Percentiles rank a stretch among this genome's conserved stretches.
Conservation (phyloP, 2,329 filamentous ascomycete genomes). For the Aspergillus sp. region DNA sequence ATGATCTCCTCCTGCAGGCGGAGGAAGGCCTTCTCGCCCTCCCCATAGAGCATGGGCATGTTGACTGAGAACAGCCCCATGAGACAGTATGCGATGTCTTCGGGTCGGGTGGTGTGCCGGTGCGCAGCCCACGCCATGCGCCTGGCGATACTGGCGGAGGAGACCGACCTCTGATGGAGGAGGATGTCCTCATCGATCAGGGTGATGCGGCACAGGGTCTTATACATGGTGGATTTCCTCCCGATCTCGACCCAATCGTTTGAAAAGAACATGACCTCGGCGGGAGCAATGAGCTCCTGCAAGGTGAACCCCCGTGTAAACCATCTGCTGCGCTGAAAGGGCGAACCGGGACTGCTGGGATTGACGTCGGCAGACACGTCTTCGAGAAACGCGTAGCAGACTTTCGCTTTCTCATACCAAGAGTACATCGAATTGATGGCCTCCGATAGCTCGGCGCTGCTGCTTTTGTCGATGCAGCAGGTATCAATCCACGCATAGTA, state of each 20-base stretch:
- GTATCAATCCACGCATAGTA: slow-evolving; percentile 22
- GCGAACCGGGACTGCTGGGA: too few relatives aligned
- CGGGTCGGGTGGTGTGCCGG: slow-evolving; percentile 19
- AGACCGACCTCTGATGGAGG: not conserved
- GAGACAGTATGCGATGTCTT: slow-evolving; percentile 29
- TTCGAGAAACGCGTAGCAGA: slow-evolving; percentile 19
- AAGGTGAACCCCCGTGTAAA: slow-evolving; percentile 19
- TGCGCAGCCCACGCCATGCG: slow-evolving; percentile 27
- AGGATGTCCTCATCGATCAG: slow-evolving; percentile 8
- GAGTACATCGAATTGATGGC: slow-evolving; percentile 21
- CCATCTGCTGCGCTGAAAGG: slow-evolving; percentile 6
- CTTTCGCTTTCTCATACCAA: slow-evolving; percentile 16
- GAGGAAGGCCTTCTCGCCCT: slow-evolving; percentile 23
- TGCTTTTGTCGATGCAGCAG: slow-evolving; percentile 24
- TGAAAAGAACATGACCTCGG: slow-evolving; percentile 6
- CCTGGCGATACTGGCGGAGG: slow-evolving; percentile 8
- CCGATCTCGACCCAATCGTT: not conserved
- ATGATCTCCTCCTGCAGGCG: slow-evolving; percentile 32
- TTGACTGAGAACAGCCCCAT: slow-evolving; percentile 28
- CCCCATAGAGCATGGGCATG: slow-evolving; percentile 27
- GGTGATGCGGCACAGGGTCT: slow-evolving; percentile 6
- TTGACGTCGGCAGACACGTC: slow-evolving; percentile 1
- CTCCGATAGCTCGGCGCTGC: slow-evolving; percentile 19
- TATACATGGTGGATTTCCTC: not conserved
- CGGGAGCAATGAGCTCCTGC: slow-evolving; percentile 15